phyloP scores from a whole-genome alignment of 345 rosid genomes.

The Theobroma cacao region DNA sequence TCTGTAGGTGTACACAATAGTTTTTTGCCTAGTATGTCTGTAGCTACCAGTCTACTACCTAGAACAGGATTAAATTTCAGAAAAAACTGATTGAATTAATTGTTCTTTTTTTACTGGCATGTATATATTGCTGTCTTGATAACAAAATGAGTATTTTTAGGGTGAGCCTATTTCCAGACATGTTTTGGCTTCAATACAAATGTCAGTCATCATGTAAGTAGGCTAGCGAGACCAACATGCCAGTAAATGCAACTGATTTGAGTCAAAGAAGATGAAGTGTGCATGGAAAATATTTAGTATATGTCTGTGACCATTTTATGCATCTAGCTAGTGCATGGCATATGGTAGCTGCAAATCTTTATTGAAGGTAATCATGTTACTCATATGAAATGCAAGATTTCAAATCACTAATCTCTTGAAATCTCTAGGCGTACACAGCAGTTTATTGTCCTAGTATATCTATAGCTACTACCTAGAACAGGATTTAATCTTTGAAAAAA shows the following conservation, averaged over 20 bases:
- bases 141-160: not conserved
- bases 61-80: not conserved
- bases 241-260: not conserved
- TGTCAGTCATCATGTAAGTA: not conserved
- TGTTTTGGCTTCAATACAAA: not conserved
- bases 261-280: not conserved
- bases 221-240: not conserved
- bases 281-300: not conserved
- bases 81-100: not conserved
- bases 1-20: not conserved
- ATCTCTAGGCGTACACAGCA: no score
- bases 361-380: not conserved
- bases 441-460: not conserved
- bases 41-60: not conserved
- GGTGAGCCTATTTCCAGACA: not conserved
- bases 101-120: not conserved
- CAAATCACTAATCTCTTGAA: not conserved
- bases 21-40: not conserved
- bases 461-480: not conserved
- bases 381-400: not conserved
- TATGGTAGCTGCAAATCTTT: not conserved
- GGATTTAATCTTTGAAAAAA: not conserved
- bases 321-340: not conserved
- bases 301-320: not conserved
- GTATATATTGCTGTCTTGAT: not conserved